Conservation (phyloP, 176 grass and related monocot species). For the Cenchrus fungigraminus region DNA sequence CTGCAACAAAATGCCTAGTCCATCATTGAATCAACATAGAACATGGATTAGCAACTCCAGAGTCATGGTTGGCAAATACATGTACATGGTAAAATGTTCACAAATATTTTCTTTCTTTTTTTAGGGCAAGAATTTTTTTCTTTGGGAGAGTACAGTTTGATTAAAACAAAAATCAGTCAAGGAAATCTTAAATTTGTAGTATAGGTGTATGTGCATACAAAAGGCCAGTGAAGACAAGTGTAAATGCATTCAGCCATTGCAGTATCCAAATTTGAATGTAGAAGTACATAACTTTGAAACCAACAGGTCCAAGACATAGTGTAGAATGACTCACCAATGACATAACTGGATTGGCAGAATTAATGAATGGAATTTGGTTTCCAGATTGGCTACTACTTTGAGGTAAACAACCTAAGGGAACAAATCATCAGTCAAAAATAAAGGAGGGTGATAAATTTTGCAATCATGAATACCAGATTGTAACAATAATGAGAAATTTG, state of each 20-base stretch:
- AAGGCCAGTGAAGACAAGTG: constrained; percentile 1
- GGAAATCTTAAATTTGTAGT: constrained; percentile 12
- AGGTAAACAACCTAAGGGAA: constrained; percentile 50
- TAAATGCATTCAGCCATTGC: constrained; percentile 9
- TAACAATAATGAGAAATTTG: constrained; percentile 26
- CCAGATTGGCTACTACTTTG: constrained; percentile 51
- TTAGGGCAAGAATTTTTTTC: not conserved
- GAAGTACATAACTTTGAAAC: constrained; percentile 16
- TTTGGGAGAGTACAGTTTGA: constrained; percentile 1
- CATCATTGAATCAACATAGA: constrained; percentile 17
- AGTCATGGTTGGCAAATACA: constrained; percentile 14
- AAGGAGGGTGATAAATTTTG: constrained; percentile 14
- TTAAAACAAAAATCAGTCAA: constrained; percentile 18
- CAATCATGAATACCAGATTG: constrained; percentile 31
- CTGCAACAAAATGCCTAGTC: constrained; percentile 20
- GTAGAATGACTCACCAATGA: constrained; percentile 77
- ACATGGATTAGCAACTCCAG: constrained; percentile 3
- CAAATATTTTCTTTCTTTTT: not conserved
- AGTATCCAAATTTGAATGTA: constrained; percentile 32
- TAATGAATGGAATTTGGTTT: constrained; percentile 76
- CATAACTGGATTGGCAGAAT: constrained; percentile 93
- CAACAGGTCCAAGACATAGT: not conserved
- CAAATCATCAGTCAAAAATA: constrained; percentile 41
- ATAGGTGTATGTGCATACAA: constrained; percentile 11
- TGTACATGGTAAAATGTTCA: not conserved